Base-by-base conservation (phyloP, 2,329 filamentous ascomycete species). In the Diaporthe sp. region DNA sequence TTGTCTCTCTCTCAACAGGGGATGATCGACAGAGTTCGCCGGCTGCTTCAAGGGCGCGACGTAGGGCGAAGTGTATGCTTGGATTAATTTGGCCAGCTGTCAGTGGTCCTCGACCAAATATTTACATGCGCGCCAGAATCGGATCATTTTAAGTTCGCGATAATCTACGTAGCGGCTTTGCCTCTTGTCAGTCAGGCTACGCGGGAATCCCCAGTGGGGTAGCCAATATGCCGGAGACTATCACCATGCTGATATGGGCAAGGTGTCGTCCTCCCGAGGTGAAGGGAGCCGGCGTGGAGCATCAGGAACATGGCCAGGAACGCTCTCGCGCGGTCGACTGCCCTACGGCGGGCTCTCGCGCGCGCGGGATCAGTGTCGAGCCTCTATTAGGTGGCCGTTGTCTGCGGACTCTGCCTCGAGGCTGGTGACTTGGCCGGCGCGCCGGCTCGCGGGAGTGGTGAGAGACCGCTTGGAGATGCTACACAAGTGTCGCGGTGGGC, bases 81-180 rank as follows among this genome's bases (percentile, higher is more conserved):
- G 63, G n/a, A 39, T 68, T 10, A 53, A n/a, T 22, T 39, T 17
- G 32, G 63, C 32, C 47, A 53, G 63, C 63, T 68, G 63, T 53
- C 63, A 53, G 44, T 50, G 22, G 30, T 35, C 19, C 44, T 44
- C 30, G 30, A n/a, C 19, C 39, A 30, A 13, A 15, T n/a, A n/a
- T 25, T 27, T 39, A 51, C 47, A 42, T n/a, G 47, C 63, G 32
- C 15, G 63, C 30, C 44, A 53, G 63, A 68, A 68, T 68, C 63
- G 47, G 47, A 30, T 53, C 63, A 53, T 68, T 68, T 68, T 68
- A 68, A 68, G 63, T 68, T 68, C 63, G 17, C 32, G 63, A 68
- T 68, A 53, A 39, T 68, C 30, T 53, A 53, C n/a, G 63, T 68
- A 53, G 63, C 63, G 63, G 47, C 63, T 68, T 68, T 47, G 32